phyloP scores from a whole-genome alignment of 208 protist genomes.

The Leishmania major region DNA sequence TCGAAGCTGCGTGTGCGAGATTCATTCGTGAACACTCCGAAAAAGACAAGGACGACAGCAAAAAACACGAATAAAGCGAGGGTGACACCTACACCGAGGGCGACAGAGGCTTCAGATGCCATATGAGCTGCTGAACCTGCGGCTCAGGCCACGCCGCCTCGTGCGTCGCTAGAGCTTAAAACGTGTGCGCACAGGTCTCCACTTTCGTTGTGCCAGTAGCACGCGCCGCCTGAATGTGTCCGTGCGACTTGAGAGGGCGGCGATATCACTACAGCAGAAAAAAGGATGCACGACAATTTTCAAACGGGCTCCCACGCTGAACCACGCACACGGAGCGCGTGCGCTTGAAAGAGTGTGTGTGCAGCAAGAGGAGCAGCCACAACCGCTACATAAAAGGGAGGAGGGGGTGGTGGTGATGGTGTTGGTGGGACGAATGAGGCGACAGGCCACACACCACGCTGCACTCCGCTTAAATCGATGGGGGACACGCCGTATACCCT shows the following conservation, averaged over 20 bases:
- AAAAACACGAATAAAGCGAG: slow-evolving; percentile 14
- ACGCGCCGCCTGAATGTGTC: background rate
- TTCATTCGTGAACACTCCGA: slow-evolving; percentile 13
- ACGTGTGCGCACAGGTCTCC: background rate
- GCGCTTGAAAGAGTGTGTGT: background rate
- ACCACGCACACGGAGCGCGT: background rate
- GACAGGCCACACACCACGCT: background rate
- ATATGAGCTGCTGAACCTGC: slow-evolving; percentile 1
- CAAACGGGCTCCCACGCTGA: background rate
- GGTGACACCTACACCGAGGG: slow-evolving; percentile 18
- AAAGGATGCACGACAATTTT: background rate
- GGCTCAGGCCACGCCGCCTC: background rate
- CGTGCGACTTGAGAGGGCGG: background rate
- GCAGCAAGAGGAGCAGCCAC: background rate
- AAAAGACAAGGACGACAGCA: background rate
- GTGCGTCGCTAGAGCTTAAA: background rate
- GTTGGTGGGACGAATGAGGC: background rate
- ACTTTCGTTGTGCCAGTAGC: background rate
- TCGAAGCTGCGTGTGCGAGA: slow-evolving; percentile 1
- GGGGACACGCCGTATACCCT: background rate
- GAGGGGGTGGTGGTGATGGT: no score
- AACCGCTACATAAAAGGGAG: background rate
- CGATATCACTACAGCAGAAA: background rate
- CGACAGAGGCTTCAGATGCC: background rate
- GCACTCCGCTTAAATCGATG: background rate